Evolutionary conservation across 179 eudicot species (phyloP).

Genomic region (Pouteria campechiana): DNA sequence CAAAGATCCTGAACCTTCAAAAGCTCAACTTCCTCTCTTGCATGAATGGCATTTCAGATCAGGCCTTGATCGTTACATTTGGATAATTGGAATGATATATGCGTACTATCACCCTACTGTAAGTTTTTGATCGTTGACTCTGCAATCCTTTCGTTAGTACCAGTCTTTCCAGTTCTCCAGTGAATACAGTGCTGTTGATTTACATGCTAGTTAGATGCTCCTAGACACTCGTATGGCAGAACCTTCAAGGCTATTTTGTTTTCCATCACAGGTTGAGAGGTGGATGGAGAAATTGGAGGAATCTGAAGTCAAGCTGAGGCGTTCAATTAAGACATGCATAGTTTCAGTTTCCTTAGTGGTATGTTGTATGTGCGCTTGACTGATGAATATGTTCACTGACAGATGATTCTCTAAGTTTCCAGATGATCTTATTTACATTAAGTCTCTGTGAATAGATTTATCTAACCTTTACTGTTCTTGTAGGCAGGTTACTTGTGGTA

Average conservation of each 20-base stretch:
- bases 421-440: background rate
- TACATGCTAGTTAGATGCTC: too few relatives aligned
- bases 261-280: conserved; percentile 56
- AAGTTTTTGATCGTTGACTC: conserved; percentile 15
- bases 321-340: conserved; percentile 44
- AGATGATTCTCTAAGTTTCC: background rate
- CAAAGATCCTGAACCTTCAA: conserved; percentile 69
- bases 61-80: conserved; percentile 97
- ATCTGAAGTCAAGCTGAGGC: conserved; percentile 50
- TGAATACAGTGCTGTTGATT: conserved; percentile 2
- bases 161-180: background rate
- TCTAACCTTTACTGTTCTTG: background rate
- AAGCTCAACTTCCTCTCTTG: conserved; percentile 44
- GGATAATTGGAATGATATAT: conserved; percentile 97
- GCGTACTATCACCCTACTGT: conserved; percentile 95
- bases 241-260: background rate
- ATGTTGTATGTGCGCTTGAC: too few relatives aligned
- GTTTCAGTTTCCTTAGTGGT: conserved; percentile 43
- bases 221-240: too few relatives aligned
- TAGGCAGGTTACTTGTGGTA: conserved; percentile 88
- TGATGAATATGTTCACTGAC: too few relatives aligned
- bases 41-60: conserved; percentile 97
- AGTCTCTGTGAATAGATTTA: background rate
- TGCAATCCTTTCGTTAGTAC: background rate
- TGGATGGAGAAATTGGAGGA: conserved; percentile 99